Evolutionary conservation across 78 protist genomes (phyloP).

Genomic region (Protostelium mycophagum): DNA sequence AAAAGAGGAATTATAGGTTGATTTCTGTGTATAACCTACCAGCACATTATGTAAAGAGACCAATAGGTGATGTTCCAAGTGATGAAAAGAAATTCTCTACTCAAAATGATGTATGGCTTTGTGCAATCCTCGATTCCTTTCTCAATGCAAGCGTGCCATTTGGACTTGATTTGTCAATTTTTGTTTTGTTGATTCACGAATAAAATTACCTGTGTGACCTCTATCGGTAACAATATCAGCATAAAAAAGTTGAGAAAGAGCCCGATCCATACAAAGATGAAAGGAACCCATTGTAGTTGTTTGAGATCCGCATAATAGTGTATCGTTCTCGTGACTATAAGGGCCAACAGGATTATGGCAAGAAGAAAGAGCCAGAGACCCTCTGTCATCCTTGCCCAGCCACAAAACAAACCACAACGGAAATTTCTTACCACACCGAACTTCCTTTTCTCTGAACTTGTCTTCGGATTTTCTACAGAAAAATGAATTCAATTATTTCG

Average conservation of each 20-base stretch:
- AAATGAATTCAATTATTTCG: too few species aligned
- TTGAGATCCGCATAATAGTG: background rate
- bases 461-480: too few species aligned
- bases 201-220: background rate
- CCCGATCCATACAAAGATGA: background rate
- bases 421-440: too few species aligned
- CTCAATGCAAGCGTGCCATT: background rate
- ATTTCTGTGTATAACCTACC: too few species aligned
- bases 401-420: too few species aligned
- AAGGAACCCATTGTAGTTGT: background rate
- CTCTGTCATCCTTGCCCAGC: too few species aligned
- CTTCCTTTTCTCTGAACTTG: too few species aligned
- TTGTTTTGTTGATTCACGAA: background rate
- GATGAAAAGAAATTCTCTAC: background rate
- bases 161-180: background rate
- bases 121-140: background rate
- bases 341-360: background rate
- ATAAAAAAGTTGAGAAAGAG: background rate
- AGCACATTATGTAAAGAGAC: background rate
- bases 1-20: background rate
- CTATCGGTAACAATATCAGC: background rate
- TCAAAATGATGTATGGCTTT: background rate
- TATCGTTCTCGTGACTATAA: background rate
- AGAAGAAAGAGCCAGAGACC: background rate
- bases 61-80: background rate